Percentiles rank a stretch among this genome's conserved stretches.
Evolutionary conservation across 1,139 yeast genomes (phyloP).

Genomic region (Meyerozyma carpophila): DNA sequence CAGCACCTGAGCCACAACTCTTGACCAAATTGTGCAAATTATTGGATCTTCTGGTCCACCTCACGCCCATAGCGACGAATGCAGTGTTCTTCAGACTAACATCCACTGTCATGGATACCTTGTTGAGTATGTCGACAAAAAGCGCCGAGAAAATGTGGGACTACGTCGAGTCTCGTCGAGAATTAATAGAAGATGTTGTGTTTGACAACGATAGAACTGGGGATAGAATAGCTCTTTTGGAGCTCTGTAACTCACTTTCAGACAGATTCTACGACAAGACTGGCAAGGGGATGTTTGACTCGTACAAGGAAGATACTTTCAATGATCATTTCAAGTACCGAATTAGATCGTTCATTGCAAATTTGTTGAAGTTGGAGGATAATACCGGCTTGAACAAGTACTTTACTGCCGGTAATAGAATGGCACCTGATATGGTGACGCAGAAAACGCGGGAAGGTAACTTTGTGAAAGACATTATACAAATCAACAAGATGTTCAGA

Average conservation of each 20-base stretch:
- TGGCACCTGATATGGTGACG: constrained; percentile 9
- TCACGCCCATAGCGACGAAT: constrained; percentile 13
- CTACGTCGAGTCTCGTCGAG: constrained; percentile 30
- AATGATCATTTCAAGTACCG: constrained; percentile 35
- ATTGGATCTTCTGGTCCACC: constrained; percentile 21
- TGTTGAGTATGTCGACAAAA: constrained; percentile 17
- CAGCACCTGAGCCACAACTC: constrained; percentile 3
- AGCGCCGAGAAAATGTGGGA: constrained; percentile 29
- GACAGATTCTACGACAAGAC: constrained; percentile 20
- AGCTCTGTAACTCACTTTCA: constrained; percentile 34
- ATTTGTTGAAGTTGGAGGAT: constrained; percentile 34
- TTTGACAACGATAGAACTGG: constrained; percentile 24
- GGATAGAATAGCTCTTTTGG: constrained; percentile 37
- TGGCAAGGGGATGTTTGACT: constrained; percentile 18
- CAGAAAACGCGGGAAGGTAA: constrained; percentile 18
- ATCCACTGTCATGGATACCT: constrained; percentile 15
- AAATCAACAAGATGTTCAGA: constrained; percentile 25
- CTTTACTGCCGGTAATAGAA: constrained; percentile 27
- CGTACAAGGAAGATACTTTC: constrained; percentile 34
- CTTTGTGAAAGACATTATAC: constrained; percentile 30
- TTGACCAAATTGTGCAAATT: constrained; percentile 16
- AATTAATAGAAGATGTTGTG: constrained; percentile 15
- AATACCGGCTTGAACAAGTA: constrained; percentile 44
- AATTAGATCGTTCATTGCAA: constrained; percentile 30
- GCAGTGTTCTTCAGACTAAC: constrained; percentile 19